Conservation (phyloP, 257 asterid species). For the Primulina tabacum region DNA sequence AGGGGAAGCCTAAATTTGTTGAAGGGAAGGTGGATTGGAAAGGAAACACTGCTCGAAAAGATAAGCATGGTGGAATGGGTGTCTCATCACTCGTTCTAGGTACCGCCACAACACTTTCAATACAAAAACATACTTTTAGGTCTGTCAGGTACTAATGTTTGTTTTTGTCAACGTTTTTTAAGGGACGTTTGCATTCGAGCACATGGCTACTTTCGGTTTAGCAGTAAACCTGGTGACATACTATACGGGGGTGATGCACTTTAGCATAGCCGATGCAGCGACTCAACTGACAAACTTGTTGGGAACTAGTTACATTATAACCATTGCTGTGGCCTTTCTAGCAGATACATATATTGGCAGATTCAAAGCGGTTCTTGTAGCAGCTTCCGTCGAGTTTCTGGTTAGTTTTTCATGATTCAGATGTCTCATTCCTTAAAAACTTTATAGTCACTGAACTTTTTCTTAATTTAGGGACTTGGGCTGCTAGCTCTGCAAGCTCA, state of each 20-base stretch:
- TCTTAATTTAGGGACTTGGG: slow-evolving; percentile 54
- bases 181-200: slow-evolving; percentile 52
- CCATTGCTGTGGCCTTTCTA: slow-evolving; percentile 49
- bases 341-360: slow-evolving; percentile 67
- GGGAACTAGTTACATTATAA: slow-evolving; percentile 55
- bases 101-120: slow-evolving; percentile 13
- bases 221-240: slow-evolving; percentile 50
- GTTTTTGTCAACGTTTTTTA: not conserved
- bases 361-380: slow-evolving; percentile 41
- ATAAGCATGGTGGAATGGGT: slow-evolving; percentile 56
- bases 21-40: slow-evolving; percentile 79
- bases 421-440: not conserved
- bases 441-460: not conserved
- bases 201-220: slow-evolving; percentile 46
- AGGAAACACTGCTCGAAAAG: slow-evolving; percentile 53
- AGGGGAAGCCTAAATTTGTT: slow-evolving; percentile 43
- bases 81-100: slow-evolving; percentile 49
- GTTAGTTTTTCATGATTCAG: slow-evolving; percentile 25
- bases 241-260: slow-evolving; percentile 58
- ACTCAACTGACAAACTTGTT: slow-evolving; percentile 53
- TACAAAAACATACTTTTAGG: too few species aligned
- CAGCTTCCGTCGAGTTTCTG: slow-evolving; percentile 46
- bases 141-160: not conserved
- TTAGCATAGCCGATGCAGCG: slow-evolving; percentile 54
- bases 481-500: slow-evolving; percentile 64